Evolutionary conservation across 2,329 filamentous ascomycete genomes (phyloP), one percentile per base, ranked within the genome.

Genomic region (Fusarium anguioides): DNA sequence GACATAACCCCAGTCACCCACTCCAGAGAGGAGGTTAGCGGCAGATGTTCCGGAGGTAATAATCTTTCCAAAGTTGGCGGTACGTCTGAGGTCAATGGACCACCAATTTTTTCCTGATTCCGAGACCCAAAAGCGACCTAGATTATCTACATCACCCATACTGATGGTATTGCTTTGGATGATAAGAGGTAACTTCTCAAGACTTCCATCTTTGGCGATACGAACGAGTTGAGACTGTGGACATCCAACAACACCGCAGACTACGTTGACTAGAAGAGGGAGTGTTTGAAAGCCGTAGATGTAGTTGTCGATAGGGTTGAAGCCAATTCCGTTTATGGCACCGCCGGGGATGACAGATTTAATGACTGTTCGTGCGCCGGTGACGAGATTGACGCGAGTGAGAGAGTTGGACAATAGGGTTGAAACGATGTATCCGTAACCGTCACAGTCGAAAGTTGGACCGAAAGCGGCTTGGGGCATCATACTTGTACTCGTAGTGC

Each of bases 241-340:
- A 5, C 42, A 42, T 7, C 58, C 66, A 2, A 64, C 9, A 0
- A 68, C 0, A 10, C 15, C 42, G 1, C 64, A 52, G 1, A 54
- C 0, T 0, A 37, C 4, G 6, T 5, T 23, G 2, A 14, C 2
- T 1, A 66, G 23, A 1, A 57, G 26, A 0, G 39, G 18, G 1
- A 35, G 44, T 3, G 47, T 35, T 0, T 45, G 35, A 1, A 73
- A 54, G 8, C 64, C 71, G 8, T 73, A 73, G 18, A 73, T 67
- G 33, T 72, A 73, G 17, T 61, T 64, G 17, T 73, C 71, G 0
- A 65, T 20, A 6, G 31, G 46, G 9, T 73, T 73, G 40, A 73
- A 73, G 1, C 71, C 71, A 6, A 72, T 60, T 17, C 59, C 66
- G 1, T 65, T 67, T 20, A 72, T 49, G 5, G 15, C 5, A 0